Evolutionary conservation across 2,329 filamentous ascomycete genomes (phyloP), one percentile per base, ranked within the genome.

Genomic region (Sporothrix mexicana): DNA sequence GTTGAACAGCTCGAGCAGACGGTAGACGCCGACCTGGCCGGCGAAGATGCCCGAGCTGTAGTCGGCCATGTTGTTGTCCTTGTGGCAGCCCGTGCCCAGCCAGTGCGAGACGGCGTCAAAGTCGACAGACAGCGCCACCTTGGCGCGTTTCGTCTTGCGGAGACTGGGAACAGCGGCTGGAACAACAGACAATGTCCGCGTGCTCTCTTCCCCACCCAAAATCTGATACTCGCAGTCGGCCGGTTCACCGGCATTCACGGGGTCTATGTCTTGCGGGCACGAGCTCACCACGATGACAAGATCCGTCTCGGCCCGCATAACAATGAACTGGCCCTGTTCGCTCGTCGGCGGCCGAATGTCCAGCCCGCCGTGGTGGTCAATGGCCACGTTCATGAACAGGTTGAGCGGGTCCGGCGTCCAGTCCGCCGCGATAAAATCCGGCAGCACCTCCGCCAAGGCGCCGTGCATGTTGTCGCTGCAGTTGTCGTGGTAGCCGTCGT

Each of bases 1-100:
- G 20, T 88, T 85, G 77, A 93, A 91, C 5, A 94, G 80, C 76
- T 91, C 92, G 30, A 94, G 84, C 0, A 94, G 83, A 1, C 91
- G 87, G 17, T 86, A 84, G 0, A 88, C 88, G 51, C 90, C 90
- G 43, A 91, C 0, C 79, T 81, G 0, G 81, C 85, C 75, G 79
- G 79, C 36, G 85, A 85, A 69, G 79, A 84, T 9, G 82, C 84
- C 86, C 7, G 83, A 79, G 67, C 80, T 83, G 78, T 85, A 86
- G 78, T 87, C 84, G 45, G 84, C 80, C 57, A 85, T 82, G 73
- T 82, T 85, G 77, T 87, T 86, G 75, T 84, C 82, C 0, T 82
- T 81, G 72, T 85, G 81, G 45, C 80, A 77, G n/a, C 85, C 84
- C 6, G 86, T 87, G 25, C 86, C 86, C 3, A 87, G 80, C 84